Evolutionary conservation across 352 stramenopile genomes (phyloP).

Genomic region (Globisporangium viniferum): DNA sequence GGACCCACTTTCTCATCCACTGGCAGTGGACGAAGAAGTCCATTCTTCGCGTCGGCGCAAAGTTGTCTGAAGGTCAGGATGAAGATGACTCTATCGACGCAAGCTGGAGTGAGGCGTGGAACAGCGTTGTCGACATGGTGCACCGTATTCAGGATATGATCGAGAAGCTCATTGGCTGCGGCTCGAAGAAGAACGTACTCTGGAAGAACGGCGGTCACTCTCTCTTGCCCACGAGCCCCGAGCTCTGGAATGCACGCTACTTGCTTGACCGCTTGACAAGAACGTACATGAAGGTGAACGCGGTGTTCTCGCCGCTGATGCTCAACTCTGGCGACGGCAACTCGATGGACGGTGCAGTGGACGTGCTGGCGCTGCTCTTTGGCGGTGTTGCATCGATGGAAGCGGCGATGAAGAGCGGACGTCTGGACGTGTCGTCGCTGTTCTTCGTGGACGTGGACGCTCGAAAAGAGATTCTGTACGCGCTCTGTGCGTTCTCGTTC

Average conservation of each 20-base stretch:
- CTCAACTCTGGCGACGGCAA: constrained; percentile 20
- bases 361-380: constrained; percentile 75
- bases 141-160: constrained; percentile 75
- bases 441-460: constrained; percentile 68
- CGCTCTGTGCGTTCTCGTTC: constrained; percentile 80
- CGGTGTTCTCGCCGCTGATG: constrained; percentile 23
- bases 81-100: neutral
- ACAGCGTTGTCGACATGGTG: constrained; percentile 59
- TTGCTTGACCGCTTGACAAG: constrained; percentile 62
- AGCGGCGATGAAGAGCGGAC: constrained; percentile 72
- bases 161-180: constrained; percentile 61
- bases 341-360: constrained; percentile 40
- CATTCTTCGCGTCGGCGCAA: constrained; percentile 27
- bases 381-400: constrained; percentile 72
- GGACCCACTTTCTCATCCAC: constrained; percentile 81
- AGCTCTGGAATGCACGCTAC: constrained; percentile 72
- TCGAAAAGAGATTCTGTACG: constrained; percentile 72
- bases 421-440: constrained; percentile 67
- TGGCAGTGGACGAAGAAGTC: constrained; percentile 80
- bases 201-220: constrained; percentile 93
- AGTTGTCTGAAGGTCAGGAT: neutral
- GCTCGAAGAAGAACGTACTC: constrained; percentile 74
- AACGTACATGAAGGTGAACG: constrained; percentile 51
- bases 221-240: constrained; percentile 52
- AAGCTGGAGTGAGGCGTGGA: constrained; percentile 32